Conservation (phyloP, 225 moss, liverwort and hornwort species). For the Ulota crispa region DNA sequence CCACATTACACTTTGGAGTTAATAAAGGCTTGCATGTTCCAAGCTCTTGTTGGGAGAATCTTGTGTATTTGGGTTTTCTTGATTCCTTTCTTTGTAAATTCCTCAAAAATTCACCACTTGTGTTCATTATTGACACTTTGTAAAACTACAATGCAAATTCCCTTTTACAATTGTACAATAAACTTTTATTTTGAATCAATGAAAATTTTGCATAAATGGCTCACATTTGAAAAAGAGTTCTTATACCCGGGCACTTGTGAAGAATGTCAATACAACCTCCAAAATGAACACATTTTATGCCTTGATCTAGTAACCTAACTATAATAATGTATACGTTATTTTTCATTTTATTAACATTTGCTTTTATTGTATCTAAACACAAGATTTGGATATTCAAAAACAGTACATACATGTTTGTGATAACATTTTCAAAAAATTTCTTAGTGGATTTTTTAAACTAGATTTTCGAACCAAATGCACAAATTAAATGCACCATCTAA, state of each 20-base stretch:
- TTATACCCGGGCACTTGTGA: neutral
- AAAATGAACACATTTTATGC: neutral
- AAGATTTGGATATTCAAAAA: too few species aligned
- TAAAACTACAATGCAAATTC: neutral
- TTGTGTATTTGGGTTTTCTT: slow-evolving; percentile 26
- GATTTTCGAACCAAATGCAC: too few species aligned
- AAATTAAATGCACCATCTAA: too few species aligned
- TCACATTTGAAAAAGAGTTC: neutral
- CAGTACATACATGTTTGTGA: too few species aligned
- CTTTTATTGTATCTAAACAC: too few species aligned
- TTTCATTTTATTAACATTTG: too few species aligned
- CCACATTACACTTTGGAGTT: slow-evolving; percentile 35
- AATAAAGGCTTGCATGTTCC: slow-evolving; percentile 42
- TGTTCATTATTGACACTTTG: neutral
- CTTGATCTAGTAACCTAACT: accelerated
- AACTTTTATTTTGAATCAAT: accelerated
- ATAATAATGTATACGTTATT: too few species aligned
- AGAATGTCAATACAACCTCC: neutral
- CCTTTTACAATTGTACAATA: accelerated
- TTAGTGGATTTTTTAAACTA: too few species aligned
- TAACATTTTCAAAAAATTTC: too few species aligned
- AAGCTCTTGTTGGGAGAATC: slow-evolving; percentile 48
- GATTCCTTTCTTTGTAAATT: neutral
- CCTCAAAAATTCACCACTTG: neutral
- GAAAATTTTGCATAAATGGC: neutral